A percentile compares a stretch with the other conserved stretches of the same genome.
Conservation (phyloP, 305 asterid genomes). For the Fraxinus angustifolia region DNA sequence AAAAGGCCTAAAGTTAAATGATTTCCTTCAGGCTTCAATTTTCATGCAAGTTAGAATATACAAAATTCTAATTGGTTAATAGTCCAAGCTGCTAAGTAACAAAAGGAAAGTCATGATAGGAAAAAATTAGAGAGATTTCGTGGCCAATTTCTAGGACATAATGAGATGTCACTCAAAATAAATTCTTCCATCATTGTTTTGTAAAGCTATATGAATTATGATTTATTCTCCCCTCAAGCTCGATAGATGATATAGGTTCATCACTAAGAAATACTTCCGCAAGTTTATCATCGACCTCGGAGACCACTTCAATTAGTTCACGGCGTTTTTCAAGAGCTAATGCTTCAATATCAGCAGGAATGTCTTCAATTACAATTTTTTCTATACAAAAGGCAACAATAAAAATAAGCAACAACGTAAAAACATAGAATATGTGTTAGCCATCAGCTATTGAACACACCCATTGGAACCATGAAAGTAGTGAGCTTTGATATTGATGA, state of each 20-base stretch:
- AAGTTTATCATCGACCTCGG: conserved; percentile 90
- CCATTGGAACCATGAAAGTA: conserved; percentile 88
- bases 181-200: not conserved
- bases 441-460: conserved; percentile 47
- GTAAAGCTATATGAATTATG: conserved; percentile 8
- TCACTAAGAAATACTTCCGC: conserved; percentile 85
- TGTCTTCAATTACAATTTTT: conserved; percentile 62
- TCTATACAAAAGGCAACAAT: conserved; percentile 51
- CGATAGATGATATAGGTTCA: conserved; percentile 73
- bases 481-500: conserved; percentile 76
- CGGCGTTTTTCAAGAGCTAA: conserved; percentile 72
- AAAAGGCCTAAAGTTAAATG: not conserved
- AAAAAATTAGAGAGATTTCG: not conserved
- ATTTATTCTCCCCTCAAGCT: conserved; percentile 62
- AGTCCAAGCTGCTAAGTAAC: not conserved
- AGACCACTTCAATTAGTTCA: conserved; percentile 76
- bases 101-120: conserved; percentile 4
- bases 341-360: conserved; percentile 69
- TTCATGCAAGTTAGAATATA: conserved; percentile 8
- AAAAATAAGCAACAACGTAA: conserved; percentile 1
- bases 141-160: conserved; percentile 6
- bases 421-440: conserved; percentile 10
- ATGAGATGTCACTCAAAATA: not conserved
- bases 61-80: not conserved
- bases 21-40: not conserved